Conservation (phyloP, 345 rosid species). For the Salix koriyanagi region DNA sequence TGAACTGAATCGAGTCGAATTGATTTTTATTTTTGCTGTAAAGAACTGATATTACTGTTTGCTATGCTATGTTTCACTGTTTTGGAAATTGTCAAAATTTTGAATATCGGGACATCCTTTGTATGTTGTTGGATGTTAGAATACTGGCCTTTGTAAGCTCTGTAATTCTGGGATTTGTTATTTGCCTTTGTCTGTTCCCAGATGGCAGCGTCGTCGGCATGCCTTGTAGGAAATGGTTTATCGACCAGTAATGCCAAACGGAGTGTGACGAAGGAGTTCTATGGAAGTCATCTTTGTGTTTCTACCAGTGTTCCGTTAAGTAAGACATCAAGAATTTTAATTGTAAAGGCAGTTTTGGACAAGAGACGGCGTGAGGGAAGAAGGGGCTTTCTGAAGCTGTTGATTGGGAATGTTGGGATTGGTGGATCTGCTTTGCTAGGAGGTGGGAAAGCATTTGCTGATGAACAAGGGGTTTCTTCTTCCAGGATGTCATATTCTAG, state of each 20-base stretch:
- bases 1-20: too few relatives aligned
- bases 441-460: conserved; percentile 74
- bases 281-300: conserved; percentile 34
- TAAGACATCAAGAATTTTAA: conserved; percentile 35
- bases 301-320: conserved; percentile 29
- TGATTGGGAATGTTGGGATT: conserved; percentile 64
- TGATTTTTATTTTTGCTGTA: too few relatives aligned
- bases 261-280: conserved; percentile 32
- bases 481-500: conserved; percentile 98
- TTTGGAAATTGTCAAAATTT: too few relatives aligned
- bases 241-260: conserved; percentile 36
- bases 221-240: conserved; percentile 63
- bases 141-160: neutral
- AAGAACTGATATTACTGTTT: too few relatives aligned
- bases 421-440: conserved; percentile 55
- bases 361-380: conserved; percentile 49
- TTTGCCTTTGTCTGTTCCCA: conserved; percentile 9
- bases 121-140: neutral
- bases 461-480: conserved; percentile 88
- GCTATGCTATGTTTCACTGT: too few relatives aligned
- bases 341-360: conserved; percentile 52
- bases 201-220: conserved; percentile 78
- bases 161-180: neutral
- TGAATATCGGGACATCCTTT: neutral
- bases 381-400: conserved; percentile 63